Percentiles rank a stretch among this genome's conserved stretches.
phyloP scores from a whole-genome alignment of 2,329 filamentous ascomycete genomes.

The Zymoseptoria passerinii region DNA sequence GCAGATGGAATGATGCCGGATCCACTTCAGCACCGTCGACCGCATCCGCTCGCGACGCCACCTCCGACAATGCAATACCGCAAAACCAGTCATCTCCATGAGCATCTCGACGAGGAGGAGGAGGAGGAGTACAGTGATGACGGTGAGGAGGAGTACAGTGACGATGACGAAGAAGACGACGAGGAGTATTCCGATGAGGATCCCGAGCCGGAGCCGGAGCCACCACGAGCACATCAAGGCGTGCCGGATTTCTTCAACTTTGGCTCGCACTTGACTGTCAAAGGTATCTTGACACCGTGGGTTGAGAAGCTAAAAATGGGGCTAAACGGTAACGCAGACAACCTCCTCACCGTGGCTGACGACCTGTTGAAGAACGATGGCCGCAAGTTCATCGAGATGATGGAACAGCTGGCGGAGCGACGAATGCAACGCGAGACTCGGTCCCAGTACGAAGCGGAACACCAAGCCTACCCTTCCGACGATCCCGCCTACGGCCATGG shows the following conservation, averaged over 20 bases:
- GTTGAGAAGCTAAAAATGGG: conserved; percentile 28
- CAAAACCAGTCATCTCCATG: conserved; percentile 64
- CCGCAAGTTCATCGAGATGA: conserved; percentile 99
- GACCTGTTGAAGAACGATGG: conserved; percentile 98
- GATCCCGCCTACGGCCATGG: conserved; percentile 53
- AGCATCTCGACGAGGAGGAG: conserved; percentile 54
- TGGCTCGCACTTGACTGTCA: conserved; percentile 92
- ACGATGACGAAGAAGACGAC: conserved; percentile 58
- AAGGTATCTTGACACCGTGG: conserved; percentile 49
- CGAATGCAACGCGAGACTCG: conserved; percentile 96
- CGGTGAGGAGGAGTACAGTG: conserved; percentile 50
- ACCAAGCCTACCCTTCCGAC: conserved; percentile 39
- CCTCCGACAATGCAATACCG: conserved; percentile 35
- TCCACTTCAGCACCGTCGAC: conserved; percentile 40
- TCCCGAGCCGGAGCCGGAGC: conserved; percentile 43
- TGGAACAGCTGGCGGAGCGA: conserved; percentile 96
- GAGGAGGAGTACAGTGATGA: conserved; percentile 50
- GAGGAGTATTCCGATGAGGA: conserved; percentile 59
- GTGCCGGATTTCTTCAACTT: conserved; percentile 92
- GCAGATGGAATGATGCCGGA: conserved; percentile 61
- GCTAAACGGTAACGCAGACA: conserved; percentile 55
- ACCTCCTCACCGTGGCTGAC: conserved; percentile 96
- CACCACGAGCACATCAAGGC: conserved; percentile 51
- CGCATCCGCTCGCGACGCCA: conserved; percentile 25
- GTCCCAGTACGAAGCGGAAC: conserved; percentile 59